phyloP scores from a whole-genome alignment of 1,139 yeast genomes.

The Kodamaea alishanica region DNA sequence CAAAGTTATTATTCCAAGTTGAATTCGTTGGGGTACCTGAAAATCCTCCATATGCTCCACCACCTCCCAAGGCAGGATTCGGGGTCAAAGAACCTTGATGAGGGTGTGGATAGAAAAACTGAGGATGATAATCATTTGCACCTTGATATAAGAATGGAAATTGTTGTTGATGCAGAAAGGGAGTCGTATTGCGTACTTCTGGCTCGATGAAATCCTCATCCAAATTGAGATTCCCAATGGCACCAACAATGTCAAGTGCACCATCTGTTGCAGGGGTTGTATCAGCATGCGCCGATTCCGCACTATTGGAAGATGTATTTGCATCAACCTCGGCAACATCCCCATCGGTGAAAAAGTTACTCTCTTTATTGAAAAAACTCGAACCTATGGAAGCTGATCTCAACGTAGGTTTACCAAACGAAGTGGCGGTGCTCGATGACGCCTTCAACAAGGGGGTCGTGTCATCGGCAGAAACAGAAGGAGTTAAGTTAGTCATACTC shows the following conservation, averaged over 20 bases:
- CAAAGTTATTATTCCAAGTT: conserved; percentile 29
- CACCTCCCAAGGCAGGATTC: conserved; percentile 25
- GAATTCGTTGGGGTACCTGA: conserved; percentile 16
- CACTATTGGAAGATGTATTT: conserved; percentile 7
- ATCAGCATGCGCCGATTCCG: conserved; percentile 7
- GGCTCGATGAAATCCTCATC: conserved; percentile 31
- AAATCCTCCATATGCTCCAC: no score
- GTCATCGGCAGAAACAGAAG: conserved; percentile 20
- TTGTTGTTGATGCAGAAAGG: conserved; percentile 5
- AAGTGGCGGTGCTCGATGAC: conserved; percentile 1
- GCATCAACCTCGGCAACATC: conserved; percentile 8
- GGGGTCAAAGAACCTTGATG: conserved; percentile 33
- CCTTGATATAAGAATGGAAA: conserved; percentile 9
- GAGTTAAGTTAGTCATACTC: conserved; percentile 13
- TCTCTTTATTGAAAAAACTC: conserved; percentile 24
- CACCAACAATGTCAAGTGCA: conserved; percentile 41
- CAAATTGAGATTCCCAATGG: conserved; percentile 37
- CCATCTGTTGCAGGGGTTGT: conserved; percentile 4
- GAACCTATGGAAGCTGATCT: conserved; percentile 27
- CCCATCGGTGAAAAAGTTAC: conserved; percentile 15
- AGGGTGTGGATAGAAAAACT: conserved; percentile 18
- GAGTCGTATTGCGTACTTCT: not conserved
- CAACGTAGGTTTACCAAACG: conserved; percentile 7
- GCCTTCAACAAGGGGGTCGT: conserved; percentile 7
- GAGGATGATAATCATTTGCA: conserved; percentile 14